These are phyloP conservation scores for Neonectria punicea DNA, from an alignment of 2,329 filamentous ascomycete species.

Conservation along the genomic window DNA sequence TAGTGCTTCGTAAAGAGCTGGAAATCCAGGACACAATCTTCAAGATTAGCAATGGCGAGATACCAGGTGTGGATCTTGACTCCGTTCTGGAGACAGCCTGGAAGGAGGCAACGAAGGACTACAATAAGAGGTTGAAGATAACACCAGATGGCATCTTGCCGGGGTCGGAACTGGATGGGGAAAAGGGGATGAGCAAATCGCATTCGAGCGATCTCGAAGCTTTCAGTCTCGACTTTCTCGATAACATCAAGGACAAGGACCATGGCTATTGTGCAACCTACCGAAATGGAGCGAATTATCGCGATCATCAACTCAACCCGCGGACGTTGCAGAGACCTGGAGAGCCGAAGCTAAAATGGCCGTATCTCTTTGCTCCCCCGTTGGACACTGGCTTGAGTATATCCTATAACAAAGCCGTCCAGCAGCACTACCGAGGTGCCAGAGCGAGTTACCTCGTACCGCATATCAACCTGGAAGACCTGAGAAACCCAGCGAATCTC, in stretches of 20 bases:
- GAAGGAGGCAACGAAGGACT: constrained; percentile 20
- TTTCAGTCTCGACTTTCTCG: constrained; percentile 35
- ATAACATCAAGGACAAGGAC: neutral
- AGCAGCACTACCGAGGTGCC: constrained; percentile 16
- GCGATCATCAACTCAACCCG: neutral
- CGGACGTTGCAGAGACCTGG: neutral
- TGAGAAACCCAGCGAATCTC: constrained; percentile 28
- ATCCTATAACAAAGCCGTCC: constrained; percentile 26
- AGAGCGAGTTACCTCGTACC: constrained; percentile 36
- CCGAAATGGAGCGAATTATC: constrained; percentile 35
- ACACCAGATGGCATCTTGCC: constrained; percentile 1
- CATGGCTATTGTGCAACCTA: constrained; percentile 26
- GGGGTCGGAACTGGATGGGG: constrained; percentile 27
- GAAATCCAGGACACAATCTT: constrained; percentile 26
- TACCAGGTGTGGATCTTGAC: constrained; percentile 12
- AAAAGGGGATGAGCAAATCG: constrained; percentile 21
- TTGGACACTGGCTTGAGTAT: neutral
- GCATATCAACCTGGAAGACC: constrained; percentile 36
- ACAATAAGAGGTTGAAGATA: neutral
- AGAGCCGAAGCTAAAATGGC: neutral
- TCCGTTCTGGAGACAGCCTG: constrained; percentile 19
- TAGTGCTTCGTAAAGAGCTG: constrained; percentile 23
- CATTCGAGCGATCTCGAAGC: constrained; percentile 32
- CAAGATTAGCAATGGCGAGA: constrained; percentile 8
- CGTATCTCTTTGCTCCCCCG: neutral